Conservation (phyloP, 2,329 filamentous ascomycete genomes). For the Escovopsis weberi region DNA sequence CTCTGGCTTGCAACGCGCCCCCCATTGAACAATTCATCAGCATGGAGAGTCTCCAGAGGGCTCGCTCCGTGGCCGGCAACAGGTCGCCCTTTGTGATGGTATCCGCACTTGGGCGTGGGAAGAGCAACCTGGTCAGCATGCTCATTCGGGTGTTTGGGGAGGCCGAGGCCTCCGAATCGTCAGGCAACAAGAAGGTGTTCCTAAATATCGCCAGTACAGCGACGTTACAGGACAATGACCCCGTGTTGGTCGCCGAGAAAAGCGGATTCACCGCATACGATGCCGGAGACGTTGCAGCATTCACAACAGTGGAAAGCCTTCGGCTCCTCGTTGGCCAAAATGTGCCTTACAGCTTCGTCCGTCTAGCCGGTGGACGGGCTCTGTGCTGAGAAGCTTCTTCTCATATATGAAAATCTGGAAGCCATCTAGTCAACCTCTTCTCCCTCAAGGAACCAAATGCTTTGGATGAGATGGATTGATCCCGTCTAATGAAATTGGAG, state of each 20-base stretch:
- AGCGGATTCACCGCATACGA: slow-evolving; percentile 71
- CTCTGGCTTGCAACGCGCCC: slow-evolving; percentile 47
- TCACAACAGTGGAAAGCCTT: slow-evolving; percentile 71
- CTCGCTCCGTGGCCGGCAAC: slow-evolving; percentile 32
- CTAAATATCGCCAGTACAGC: slow-evolving; percentile 56
- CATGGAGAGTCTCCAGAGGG: slow-evolving; percentile 46
- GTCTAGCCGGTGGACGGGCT: slow-evolving; percentile 46
- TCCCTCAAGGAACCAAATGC: too few relatives aligned
- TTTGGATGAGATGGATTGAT: background rate
- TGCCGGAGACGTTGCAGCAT: slow-evolving; percentile 65
- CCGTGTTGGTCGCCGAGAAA: slow-evolving; percentile 53
- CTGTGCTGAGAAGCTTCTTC: slow-evolving; percentile 23
- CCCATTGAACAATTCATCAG: slow-evolving; percentile 68
- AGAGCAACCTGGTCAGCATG: slow-evolving; percentile 64
- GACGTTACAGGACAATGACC: slow-evolving; percentile 44
- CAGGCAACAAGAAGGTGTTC: slow-evolving; percentile 52
- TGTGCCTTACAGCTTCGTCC: slow-evolving; percentile 75
- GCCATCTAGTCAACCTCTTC: background rate
- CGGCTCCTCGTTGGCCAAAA: slow-evolving; percentile 71
- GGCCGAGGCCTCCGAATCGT: slow-evolving; percentile 15
- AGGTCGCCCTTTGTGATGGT: slow-evolving; percentile 66
- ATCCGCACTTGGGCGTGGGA: slow-evolving; percentile 64
- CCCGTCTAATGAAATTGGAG: too few relatives aligned
- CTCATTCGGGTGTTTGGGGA: slow-evolving; percentile 57
- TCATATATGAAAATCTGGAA: background rate